phyloP scores from a whole-genome alignment of 768 basidiomycete genomes.

The Cyclocybe cylindracea region DNA sequence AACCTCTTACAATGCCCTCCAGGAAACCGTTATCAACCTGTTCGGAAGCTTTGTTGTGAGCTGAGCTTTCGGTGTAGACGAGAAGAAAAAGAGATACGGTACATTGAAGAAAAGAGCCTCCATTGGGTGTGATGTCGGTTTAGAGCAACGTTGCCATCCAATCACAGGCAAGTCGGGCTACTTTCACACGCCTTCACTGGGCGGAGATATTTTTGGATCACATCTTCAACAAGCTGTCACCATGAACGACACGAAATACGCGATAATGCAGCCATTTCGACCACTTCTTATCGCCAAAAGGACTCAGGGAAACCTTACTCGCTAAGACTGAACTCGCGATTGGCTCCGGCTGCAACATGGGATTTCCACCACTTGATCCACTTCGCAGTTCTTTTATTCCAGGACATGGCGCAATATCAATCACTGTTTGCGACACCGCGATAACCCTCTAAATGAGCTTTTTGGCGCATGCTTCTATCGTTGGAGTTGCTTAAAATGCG shows the following conservation, averaged over 20 bases:
- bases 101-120: conserved; percentile 92
- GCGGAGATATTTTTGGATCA: not conserved
- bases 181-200: not conserved
- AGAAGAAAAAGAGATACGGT: conserved; percentile 13
- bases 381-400: not conserved
- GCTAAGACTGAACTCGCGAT: too few relatives aligned
- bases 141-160: too few relatives aligned
- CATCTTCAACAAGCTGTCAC: not conserved
- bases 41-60: conserved; percentile 21
- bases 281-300: too few relatives aligned
- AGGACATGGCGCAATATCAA: conserved; percentile 21
- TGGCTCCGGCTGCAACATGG: too few relatives aligned
- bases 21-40: conserved; percentile 77
- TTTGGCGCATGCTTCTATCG: conserved; percentile 8
- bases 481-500: not conserved
- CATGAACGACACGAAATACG: too few relatives aligned
- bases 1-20: conserved; percentile 86
- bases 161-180: not conserved
- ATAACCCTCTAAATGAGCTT: conserved; percentile 3
- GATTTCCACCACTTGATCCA: not conserved
- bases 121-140: conserved; percentile 43
- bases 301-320: too few relatives aligned
- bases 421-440: conserved; percentile 12
- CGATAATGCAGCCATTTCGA: too few relatives aligned
- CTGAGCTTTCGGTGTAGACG: conserved; percentile 16